Evolutionary conservation across 306 rosid genomes (phyloP), one percentile per base, ranked within the genome.

Genomic region (Fragaria iinumae): DNA sequence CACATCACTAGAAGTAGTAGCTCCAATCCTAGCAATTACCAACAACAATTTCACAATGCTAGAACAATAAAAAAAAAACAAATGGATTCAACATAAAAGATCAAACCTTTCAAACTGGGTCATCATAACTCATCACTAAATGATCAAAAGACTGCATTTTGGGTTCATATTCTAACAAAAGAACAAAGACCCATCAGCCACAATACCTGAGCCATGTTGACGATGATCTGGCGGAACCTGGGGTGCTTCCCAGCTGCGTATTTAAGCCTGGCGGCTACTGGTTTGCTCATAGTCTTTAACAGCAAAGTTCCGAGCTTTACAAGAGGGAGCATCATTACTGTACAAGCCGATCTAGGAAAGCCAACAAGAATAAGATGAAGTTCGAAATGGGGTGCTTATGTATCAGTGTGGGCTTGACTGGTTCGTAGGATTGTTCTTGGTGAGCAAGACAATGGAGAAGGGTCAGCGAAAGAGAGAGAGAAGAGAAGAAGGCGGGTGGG

Each of bases 241-340:
- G 98, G 92, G 76, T 90, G 96, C 85, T 79, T 5, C 32, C 88
- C 92, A 55, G 97, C 95, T 60, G 88, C 93, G 5, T 85, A 62
- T 83, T 95, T 95, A 78, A 95, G 86, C 82, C 89, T 83, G 53
- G 75, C 81, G 4, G 97, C 98, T 16, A 95, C 76, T 20, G 98
- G 97, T 80, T 95, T 95, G 83, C 98, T 92, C n/a, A 95, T 79
- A 70, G 96, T 95, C 84, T 90, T 95, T 73, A 90, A 20, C 0
- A 75, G 90, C 27, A 95, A 81, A 6, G 98, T 95, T 50, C 96
- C 97, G 1, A 95, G 89, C 88, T 95, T 95, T 87, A 90, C 59
- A 2, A 95, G 75, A 16, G 97, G 98, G 34, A 92, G 87, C 38
- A 80, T 86, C 96, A 91, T 91, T 12, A 39, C 76, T 68, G 36